Evolutionary conservation across 2,329 filamentous ascomycete genomes (phyloP).

Genomic region (Pseudogymnoascus verrucosus): DNA sequence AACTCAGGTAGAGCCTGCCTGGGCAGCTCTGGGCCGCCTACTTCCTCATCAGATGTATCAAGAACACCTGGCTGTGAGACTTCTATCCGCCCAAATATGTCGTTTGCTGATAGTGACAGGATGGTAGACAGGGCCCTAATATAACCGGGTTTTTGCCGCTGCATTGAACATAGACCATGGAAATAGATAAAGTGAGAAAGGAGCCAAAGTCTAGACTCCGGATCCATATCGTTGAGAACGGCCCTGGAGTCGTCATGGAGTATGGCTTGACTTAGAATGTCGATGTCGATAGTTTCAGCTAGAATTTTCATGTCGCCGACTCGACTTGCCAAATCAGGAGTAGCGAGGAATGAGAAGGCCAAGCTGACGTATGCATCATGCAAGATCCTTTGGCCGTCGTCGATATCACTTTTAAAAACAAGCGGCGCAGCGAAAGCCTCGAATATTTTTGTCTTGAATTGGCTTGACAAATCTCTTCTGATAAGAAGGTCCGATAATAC

Average conservation of each 20-base stretch:
- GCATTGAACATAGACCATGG: slow-evolving; percentile 31
- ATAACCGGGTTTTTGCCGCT: slow-evolving; percentile 34
- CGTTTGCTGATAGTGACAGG: slow-evolving; percentile 42
- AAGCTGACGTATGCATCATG: slow-evolving; percentile 22
- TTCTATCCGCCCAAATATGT: slow-evolving; percentile 41
- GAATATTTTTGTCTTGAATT: neutral
- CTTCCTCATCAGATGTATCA: slow-evolving; percentile 19
- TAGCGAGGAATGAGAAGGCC: slow-evolving; percentile 25
- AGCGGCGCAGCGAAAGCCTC: neutral
- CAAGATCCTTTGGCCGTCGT: neutral
- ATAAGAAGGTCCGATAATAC: neutral
- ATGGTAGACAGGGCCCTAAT: slow-evolving; percentile 47
- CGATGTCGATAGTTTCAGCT: slow-evolving; percentile 20
- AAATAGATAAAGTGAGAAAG: slow-evolving; percentile 60
- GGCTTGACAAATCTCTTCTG: neutral
- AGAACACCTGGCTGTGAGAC: slow-evolving; percentile 36
- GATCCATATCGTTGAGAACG: slow-evolving; percentile 14
- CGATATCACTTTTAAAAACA: neutral
- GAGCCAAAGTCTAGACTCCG: slow-evolving; percentile 48
- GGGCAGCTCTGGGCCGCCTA: slow-evolving; percentile 18
- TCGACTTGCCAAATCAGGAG: slow-evolving; percentile 20
- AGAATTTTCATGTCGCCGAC: slow-evolving; percentile 21
- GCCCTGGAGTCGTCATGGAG: slow-evolving; percentile 13
- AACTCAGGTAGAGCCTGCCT: slow-evolving; percentile 41
- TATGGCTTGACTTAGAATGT: slow-evolving; percentile 19